A percentile compares a stretch with the other conserved stretches of the same genome.
These are phyloP conservation scores for Trifolium pratense DNA, from an alignment of 306 rosid genomes.

Conservation along the genomic window DNA sequence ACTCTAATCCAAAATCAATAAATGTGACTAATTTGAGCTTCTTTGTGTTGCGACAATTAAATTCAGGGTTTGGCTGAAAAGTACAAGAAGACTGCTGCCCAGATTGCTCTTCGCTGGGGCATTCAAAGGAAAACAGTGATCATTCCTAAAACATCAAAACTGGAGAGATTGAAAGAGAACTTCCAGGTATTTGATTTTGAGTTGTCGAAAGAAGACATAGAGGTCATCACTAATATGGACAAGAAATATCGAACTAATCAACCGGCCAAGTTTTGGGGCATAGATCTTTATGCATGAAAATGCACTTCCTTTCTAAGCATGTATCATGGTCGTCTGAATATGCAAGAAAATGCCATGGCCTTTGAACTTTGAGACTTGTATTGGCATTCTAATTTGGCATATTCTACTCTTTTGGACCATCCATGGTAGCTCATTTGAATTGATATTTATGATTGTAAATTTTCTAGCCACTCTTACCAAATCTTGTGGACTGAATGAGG, in stretches of 20 bases:
- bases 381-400: slow-evolving; percentile 1
- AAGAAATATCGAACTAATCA: slow-evolving; percentile 70
- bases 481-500: neutral
- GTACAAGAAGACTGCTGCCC: slow-evolving; percentile 69
- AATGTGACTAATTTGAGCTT: slow-evolving; percentile 24
- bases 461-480: neutral
- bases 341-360: slow-evolving; percentile 1
- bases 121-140: slow-evolving; percentile 71
- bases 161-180: slow-evolving; percentile 81
- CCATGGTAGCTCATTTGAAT: slow-evolving; percentile 2
- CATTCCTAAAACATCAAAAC: slow-evolving; percentile 85
- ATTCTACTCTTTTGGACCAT: slow-evolving; percentile 17
- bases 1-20: slow-evolving; percentile 4
- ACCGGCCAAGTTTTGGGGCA: slow-evolving; percentile 84
- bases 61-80: slow-evolving; percentile 74
- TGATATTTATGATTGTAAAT: slow-evolving; percentile 29
- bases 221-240: slow-evolving; percentile 61
- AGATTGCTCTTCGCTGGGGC: slow-evolving; percentile 84
- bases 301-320: slow-evolving; percentile 7
- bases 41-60: slow-evolving; percentile 1
- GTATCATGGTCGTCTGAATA: neutral
- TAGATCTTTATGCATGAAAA: slow-evolving; percentile 74
- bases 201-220: slow-evolving; percentile 70
- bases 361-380: slow-evolving; percentile 27
- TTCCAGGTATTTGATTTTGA: slow-evolving; percentile 71